A percentile compares a stretch with the other conserved stretches of the same genome.
phyloP scores from a whole-genome alignment of 2,329 filamentous ascomycete species.

The Blumeriella jaapii region DNA sequence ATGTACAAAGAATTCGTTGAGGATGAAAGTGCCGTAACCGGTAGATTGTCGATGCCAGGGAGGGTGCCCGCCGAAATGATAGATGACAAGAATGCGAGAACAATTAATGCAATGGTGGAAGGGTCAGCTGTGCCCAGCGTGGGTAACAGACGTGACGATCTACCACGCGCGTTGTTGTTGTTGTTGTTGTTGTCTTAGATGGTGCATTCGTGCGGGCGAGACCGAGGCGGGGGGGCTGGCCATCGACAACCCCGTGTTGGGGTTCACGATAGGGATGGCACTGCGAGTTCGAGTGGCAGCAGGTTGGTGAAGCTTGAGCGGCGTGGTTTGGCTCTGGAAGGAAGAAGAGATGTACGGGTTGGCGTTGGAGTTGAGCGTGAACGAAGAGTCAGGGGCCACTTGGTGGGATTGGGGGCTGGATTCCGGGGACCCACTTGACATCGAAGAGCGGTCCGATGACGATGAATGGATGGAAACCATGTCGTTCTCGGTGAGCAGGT shows the following conservation, averaged over 20 bases:
- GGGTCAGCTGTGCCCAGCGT: constrained; percentile 15
- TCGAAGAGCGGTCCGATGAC: constrained; percentile 82
- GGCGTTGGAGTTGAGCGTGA: constrained; percentile 60
- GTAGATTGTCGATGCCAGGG: constrained; percentile 24
- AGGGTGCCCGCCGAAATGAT: constrained; percentile 24
- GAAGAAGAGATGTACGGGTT: constrained; percentile 55
- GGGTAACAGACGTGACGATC: constrained; percentile 15
- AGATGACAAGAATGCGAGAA: constrained; percentile 23
- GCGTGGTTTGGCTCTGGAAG: constrained; percentile 53
- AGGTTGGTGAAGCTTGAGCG: constrained; percentile 81
- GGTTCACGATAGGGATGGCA: constrained; percentile 96
- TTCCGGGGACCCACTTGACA: constrained; percentile 89
- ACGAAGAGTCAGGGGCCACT: constrained; percentile 61
- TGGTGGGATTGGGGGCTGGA: constrained; percentile 79
- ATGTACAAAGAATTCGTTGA: constrained; percentile 29
- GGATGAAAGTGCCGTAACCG: constrained; percentile 20
- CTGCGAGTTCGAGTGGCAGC: constrained; percentile 82
- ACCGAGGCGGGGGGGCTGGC: constrained; percentile 66
- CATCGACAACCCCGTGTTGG: constrained; percentile 77
- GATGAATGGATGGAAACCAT: constrained; percentile 84
- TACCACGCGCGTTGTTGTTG: constrained; percentile 24
- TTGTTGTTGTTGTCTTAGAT: constrained; percentile 10
- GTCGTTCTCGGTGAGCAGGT: constrained; percentile 73
- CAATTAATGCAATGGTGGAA: constrained; percentile 21
- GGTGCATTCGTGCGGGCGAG: constrained; percentile 49